Evolutionary conservation across 2,329 filamentous ascomycete species (phyloP), one percentile per base, ranked within the genome.

Genomic region (Aspergillus neoniger): DNA sequence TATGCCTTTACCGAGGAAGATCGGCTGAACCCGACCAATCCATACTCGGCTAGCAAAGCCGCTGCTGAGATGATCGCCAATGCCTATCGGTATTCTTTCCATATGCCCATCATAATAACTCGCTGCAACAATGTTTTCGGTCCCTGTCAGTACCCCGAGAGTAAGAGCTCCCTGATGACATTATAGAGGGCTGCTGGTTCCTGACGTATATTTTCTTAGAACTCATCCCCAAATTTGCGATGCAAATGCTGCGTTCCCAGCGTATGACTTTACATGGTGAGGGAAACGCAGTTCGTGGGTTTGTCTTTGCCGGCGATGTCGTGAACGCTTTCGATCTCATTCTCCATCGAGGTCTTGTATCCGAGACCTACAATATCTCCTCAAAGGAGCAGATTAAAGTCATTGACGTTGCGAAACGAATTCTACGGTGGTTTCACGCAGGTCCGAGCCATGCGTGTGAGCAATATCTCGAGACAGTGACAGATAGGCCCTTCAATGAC

Each of bases 61-160:
- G 90, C 90, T 1, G 90, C 90, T 5, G 90, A 93, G 78, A 92
- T 92, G 90, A 82, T 91, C 70, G 90, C 94, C 17, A 88, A 90
- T 73, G 91, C 90, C n/a, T 95, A 93, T 74, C 85, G 88, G 71
- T 91, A 91, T 79, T 91, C 88, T 75, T 93, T 92, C 81, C 89
- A 90, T 74, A 81, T 95, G 14, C 91, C 91, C 1, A 86, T 87
- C 56, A 91, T 94, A 64, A 91, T 93, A 68, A 88, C 93, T 25
- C 84, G 91, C 54, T 89, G 89, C 73, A 94, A 94, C 79, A 95
- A 95, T 70, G 90, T 94, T 30, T 95, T 92, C 70, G 91, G 91
- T 0, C 91, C 91, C 21, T 90, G 93, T 72, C 91, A 94, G 73
- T 92, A 89, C 73, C 90, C 90, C 0, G 90, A 93, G 78, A 92